Percentiles rank a stretch among this genome's conserved stretches.
Conservation (phyloP, 2,329 filamentous ascomycete genomes). For the Akanthomyces muscarius region DNA sequence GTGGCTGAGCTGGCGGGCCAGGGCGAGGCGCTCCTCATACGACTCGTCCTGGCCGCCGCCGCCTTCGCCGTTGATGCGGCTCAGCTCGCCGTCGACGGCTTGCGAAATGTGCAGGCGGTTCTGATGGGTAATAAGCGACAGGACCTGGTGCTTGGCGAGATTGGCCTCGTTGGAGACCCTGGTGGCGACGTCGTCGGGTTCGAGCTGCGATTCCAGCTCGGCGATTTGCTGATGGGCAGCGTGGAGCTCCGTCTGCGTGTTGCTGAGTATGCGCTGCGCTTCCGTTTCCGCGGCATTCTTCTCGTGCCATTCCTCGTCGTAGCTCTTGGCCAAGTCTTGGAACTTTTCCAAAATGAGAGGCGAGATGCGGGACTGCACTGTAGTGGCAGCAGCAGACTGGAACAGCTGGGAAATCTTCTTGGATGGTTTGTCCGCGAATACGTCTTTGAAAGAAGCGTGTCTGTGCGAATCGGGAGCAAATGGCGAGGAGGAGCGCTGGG, state of each 20-base stretch:
- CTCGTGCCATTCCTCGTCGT: constrained; percentile 71
- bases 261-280: constrained; percentile 60
- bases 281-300: constrained; percentile 68
- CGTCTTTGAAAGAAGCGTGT: constrained; percentile 51
- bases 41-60: constrained; percentile 35
- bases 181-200: constrained; percentile 50
- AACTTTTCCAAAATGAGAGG: constrained; percentile 69
- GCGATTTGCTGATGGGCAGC: constrained; percentile 55
- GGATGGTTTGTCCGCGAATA: constrained; percentile 39
- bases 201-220: constrained; percentile 52
- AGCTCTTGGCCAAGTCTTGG: constrained; percentile 63
- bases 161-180: constrained; percentile 51
- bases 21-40: constrained; percentile 51
- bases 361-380: constrained; percentile 65
- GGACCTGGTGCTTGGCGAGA: constrained; percentile 43
- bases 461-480: constrained; percentile 61
- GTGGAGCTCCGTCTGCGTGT: constrained; percentile 64
- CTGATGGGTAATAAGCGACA: constrained; percentile 48
- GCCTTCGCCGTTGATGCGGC: constrained; percentile 46
- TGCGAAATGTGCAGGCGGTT: constrained; percentile 50
- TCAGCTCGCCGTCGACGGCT: constrained; percentile 49
- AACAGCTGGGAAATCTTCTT: constrained; percentile 42
- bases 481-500: constrained; percentile 71
- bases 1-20: constrained; percentile 55
- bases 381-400: constrained; percentile 63